These are phyloP conservation scores for Lycium barbarum DNA, from an alignment of 257 asterid genomes.

Conservation along the genomic window DNA sequence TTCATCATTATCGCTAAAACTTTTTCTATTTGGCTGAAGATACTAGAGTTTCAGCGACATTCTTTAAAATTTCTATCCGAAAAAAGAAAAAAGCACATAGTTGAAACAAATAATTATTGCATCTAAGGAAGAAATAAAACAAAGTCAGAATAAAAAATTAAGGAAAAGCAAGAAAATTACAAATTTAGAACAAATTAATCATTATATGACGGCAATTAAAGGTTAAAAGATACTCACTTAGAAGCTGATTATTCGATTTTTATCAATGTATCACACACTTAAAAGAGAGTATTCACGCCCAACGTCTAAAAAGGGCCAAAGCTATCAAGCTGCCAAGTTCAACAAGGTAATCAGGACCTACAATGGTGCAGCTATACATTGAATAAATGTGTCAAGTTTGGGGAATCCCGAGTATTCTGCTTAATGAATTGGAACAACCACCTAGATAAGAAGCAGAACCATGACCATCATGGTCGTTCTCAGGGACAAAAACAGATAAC, in stretches of 20 bases:
- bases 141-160: no score
- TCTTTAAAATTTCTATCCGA: no score
- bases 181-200: neutral
- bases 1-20: neutral
- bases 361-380: neutral
- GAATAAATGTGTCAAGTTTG: neutral
- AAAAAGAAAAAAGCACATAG: no score
- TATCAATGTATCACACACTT: neutral
- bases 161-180: neutral
- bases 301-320: neutral
- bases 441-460: neutral
- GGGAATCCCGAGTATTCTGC: neutral
- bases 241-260: neutral
- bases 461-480: neutral
- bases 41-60: no score
- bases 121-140: no score
- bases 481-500: neutral
- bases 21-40: no score
- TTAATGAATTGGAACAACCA: slow-evolving; percentile 10
- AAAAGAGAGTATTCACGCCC: neutral
- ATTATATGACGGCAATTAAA: neutral
- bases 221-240: neutral
- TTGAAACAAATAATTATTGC: no score
- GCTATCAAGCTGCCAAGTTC: neutral
- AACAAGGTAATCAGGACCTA: neutral